Evolutionary conservation across 768 basidiomycete species (phyloP).

Genomic region (Saitozyma podzolica): DNA sequence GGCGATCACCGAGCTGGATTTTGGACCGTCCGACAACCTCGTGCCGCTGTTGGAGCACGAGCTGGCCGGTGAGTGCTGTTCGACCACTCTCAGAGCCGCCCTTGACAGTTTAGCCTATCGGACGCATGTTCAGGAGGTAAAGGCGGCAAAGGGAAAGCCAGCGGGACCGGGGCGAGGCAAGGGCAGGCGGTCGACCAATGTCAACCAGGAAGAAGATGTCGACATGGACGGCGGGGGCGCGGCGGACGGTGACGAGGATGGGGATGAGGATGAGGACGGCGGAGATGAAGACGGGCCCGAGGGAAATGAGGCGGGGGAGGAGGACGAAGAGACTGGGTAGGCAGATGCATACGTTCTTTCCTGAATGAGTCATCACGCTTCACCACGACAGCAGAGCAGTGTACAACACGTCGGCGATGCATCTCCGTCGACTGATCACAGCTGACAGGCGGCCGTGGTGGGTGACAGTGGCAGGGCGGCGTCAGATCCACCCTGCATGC

Average conservation of each 20-base stretch:
- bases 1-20: slow-evolving; percentile 53
- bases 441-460: too few relatives aligned
- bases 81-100: neutral
- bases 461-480: too few relatives aligned
- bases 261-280: neutral
- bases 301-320: too few relatives aligned
- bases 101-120: slow-evolving; percentile 40
- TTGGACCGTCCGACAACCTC: slow-evolving; percentile 41
- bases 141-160: slow-evolving; percentile 23
- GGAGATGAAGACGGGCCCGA: too few relatives aligned
- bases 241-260: slow-evolving; percentile 12
- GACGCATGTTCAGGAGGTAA: slow-evolving; percentile 32
- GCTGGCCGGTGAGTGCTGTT: slow-evolving; percentile 37
- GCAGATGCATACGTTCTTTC: too few relatives aligned
- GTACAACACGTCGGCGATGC: too few relatives aligned
- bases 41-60: slow-evolving; percentile 40
- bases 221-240: neutral
- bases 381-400: too few relatives aligned
- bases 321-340: too few relatives aligned
- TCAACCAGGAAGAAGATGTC: neutral
- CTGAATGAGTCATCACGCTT: too few relatives aligned
- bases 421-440: too few relatives aligned
- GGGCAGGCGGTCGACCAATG: slow-evolving; percentile 18
- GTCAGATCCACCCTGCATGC: too few relatives aligned
- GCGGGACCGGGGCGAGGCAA: slow-evolving; percentile 17